Percentiles rank a stretch among this genome's conserved stretches.
Conservation (phyloP, 2,329 filamentous ascomycete species). For the Shiraia sp. region DNA sequence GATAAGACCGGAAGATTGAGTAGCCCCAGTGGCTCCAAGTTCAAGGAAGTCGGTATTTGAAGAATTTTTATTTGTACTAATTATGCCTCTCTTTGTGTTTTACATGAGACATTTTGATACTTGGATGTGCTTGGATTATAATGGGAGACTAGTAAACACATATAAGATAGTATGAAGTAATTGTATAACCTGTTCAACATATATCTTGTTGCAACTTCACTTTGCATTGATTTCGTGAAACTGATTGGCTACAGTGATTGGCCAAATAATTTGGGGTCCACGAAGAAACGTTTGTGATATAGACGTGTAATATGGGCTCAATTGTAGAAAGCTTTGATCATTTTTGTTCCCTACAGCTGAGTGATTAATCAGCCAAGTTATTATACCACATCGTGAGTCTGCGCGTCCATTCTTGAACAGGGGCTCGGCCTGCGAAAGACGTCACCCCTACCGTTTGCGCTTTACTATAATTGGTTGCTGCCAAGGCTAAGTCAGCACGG, state of each 20-base stretch:
- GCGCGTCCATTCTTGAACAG: too few species aligned
- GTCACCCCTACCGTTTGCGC: conserved; percentile 3
- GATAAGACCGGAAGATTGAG: conserved; percentile 33
- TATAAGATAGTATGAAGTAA: conserved; percentile 3
- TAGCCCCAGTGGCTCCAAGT: conserved; percentile 38
- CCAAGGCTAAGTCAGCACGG: conserved; percentile 15
- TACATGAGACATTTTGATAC: conserved; percentile 1
- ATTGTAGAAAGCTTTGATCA: too few species aligned
- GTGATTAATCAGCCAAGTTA: too few species aligned
- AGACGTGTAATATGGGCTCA: too few species aligned
- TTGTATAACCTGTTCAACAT: too few species aligned
- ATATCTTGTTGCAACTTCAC: too few species aligned
- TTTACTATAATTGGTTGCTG: conserved; percentile 8
- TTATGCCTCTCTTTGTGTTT: conserved; percentile 2
- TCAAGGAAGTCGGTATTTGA: conserved; percentile 39
- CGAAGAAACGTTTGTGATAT: too few species aligned
- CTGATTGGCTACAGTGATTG: too few species aligned
- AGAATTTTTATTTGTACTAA: background rate
- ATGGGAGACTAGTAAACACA: background rate
- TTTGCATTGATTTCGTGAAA: too few species aligned
- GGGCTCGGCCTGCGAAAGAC: background rate
- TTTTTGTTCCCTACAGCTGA: too few species aligned
- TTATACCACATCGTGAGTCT: too few species aligned
- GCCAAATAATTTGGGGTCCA: too few species aligned
- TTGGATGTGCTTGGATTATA: background rate